phyloP scores from a whole-genome alignment of 2,329 filamentous ascomycete species.

The Pseudocercospora musae region DNA sequence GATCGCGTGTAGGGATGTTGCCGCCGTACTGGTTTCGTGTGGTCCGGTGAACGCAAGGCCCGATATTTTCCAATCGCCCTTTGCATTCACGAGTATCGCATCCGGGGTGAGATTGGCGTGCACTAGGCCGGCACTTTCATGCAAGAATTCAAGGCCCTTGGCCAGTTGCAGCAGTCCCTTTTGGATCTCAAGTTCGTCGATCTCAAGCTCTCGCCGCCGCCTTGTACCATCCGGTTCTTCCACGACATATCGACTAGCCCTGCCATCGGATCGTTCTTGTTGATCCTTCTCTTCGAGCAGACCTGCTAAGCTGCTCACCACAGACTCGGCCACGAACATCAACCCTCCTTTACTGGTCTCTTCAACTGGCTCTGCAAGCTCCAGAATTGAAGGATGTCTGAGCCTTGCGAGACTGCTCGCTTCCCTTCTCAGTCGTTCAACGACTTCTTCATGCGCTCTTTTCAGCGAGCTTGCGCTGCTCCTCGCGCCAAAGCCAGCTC shows the following conservation, averaged over 20 bases:
- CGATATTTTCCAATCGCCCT: conserved; percentile 98
- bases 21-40: conserved; percentile 63
- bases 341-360: conserved; percentile 87
- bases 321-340: conserved; percentile 91
- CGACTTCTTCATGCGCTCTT: conserved; percentile 79
- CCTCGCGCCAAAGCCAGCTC: conserved; percentile 50
- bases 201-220: conserved; percentile 74
- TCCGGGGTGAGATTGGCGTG: conserved; percentile 95
- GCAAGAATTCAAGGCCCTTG: conserved; percentile 90
- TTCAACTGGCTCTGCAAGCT: conserved; percentile 91
- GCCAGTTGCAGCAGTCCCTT: conserved; percentile 91
- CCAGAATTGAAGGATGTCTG: conserved; percentile 85
- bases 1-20: conserved; percentile 72
- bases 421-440: conserved; percentile 88
- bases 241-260: conserved; percentile 74
- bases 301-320: conserved; percentile 82
- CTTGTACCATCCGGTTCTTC: conserved; percentile 73
- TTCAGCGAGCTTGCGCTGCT: conserved; percentile 69
- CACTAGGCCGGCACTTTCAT: conserved; percentile 89
- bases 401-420: conserved; percentile 83
- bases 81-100: conserved; percentile 88
- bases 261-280: conserved; percentile 65
- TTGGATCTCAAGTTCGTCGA: conserved; percentile 96
- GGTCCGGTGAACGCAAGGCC: conserved; percentile 88
- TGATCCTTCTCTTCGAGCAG: conserved; percentile 85